phyloP scores from a whole-genome alignment of 495 filamentous ascomycete species.

The Penicillium verhagenii region DNA sequence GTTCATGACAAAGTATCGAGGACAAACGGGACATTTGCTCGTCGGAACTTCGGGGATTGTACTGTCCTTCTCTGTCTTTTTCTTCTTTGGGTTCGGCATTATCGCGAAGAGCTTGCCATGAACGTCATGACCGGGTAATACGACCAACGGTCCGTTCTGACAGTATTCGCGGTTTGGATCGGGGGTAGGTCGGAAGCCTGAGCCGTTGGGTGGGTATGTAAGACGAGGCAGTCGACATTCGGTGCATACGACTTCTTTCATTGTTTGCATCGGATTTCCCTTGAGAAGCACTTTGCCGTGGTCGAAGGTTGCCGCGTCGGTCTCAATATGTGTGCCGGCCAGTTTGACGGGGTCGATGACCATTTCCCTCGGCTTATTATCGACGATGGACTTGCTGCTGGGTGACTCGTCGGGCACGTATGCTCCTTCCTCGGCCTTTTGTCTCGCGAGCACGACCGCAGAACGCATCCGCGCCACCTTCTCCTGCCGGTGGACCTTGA shows the following conservation, averaged over 20 bases:
- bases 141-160: constrained; percentile 70
- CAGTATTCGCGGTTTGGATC: constrained; percentile 69
- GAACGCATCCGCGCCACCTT: constrained; percentile 70
- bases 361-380: constrained; percentile 32
- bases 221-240: constrained; percentile 65
- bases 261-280: constrained; percentile 72
- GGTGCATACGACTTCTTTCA: constrained; percentile 65
- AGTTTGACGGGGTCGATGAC: constrained; percentile 39
- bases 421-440: constrained; percentile 57
- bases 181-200: constrained; percentile 54
- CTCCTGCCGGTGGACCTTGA: constrained; percentile 72
- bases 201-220: constrained; percentile 61
- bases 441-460: constrained; percentile 69
- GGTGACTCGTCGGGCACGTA: constrained; percentile 34
- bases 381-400: constrained; percentile 33
- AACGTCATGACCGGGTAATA: constrained; percentile 73
- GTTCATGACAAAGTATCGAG: constrained; percentile 58
- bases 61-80: constrained; percentile 34
- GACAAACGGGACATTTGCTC: constrained; percentile 64
- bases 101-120: constrained; percentile 74
- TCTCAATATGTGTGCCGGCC: constrained; percentile 55
- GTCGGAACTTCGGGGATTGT: constrained; percentile 56
- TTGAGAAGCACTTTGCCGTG: constrained; percentile 69
- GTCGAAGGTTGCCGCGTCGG: constrained; percentile 69
- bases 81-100: constrained; percentile 58